Percentiles rank a stretch among this genome's conserved stretches.
These are phyloP conservation scores for Phytophthora podocarpi DNA, from an alignment of 352 stramenopile genomes.

Conservation along the genomic window DNA sequence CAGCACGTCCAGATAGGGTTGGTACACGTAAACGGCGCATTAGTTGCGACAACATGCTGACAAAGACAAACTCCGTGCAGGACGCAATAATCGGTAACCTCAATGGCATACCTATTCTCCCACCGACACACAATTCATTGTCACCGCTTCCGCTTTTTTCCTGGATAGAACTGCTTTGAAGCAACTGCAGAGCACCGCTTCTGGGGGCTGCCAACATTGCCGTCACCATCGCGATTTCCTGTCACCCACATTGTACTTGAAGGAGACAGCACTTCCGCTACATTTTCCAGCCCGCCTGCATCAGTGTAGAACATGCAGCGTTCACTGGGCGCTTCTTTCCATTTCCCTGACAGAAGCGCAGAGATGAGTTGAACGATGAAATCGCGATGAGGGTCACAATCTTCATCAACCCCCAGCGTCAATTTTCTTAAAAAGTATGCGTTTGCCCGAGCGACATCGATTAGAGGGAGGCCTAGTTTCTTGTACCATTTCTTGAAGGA, in stretches of 20 bases:
- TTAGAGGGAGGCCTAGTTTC: slow-evolving; percentile 16
- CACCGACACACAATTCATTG: slow-evolving; percentile 7
- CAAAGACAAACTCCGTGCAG: background rate
- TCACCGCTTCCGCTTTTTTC: slow-evolving; percentile 6
- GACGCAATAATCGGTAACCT: slow-evolving; percentile 7
- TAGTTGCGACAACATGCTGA: background rate
- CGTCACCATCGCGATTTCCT: too few relatives aligned
- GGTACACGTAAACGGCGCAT: background rate
- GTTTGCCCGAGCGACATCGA: too few relatives aligned
- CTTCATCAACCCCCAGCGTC: background rate
- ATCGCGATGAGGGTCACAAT: slow-evolving; percentile 2
- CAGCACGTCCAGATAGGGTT: slow-evolving; percentile 10
- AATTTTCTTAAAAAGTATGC: slow-evolving; percentile 14
- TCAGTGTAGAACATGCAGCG: slow-evolving; percentile 5
- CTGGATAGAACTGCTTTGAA: slow-evolving; percentile 11
- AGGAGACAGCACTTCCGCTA: background rate
- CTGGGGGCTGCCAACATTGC: slow-evolving; percentile 4
- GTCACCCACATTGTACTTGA: background rate
- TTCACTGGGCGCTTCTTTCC: too few relatives aligned
- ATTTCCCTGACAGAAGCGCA: slow-evolving; percentile 6
- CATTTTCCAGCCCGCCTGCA: background rate
- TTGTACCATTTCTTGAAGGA: slow-evolving; percentile 28
- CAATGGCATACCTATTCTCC: background rate
- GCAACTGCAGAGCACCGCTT: too few relatives aligned
- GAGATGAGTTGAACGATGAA: too few relatives aligned